Evolutionary conservation across 768 basidiomycete species (phyloP), one percentile per base, ranked within the genome.

Genomic region (Hebeloma cylindrosporum): DNA sequence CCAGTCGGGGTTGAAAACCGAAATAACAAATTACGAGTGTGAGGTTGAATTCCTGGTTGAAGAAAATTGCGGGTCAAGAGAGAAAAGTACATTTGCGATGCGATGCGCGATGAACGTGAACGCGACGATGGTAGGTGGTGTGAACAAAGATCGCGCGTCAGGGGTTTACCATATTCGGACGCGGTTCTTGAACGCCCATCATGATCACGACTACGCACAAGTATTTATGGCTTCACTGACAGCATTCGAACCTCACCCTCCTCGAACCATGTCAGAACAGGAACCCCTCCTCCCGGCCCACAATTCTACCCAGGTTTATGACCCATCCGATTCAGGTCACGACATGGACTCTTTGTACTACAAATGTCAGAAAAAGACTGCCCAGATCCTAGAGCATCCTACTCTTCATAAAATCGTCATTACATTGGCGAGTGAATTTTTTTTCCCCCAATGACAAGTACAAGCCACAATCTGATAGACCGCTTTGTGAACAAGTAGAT

Each of bases 351-450:
- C 22, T 45, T 50, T 28, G 9, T 45, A 52, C 32, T 36, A 26
- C 22, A 50, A 63, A 49, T 61, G 63, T 64, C 54, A 63, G 60
- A 46, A 55, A 53, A 54, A 64, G 38, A 67, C 73, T 3, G 79
- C 73, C 4, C 51, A 66, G 29, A 41, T 76, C 26, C 74, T 88
- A 25, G 82, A 86, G 52, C 76, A 74, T 42, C 60, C 57, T 22
- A 50, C 53, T 33, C 67, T 85, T 26, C 86, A 85, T 65, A 73
- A 70, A 48, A 58, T 72, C 34, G 71, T 88, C 53, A 74, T 87
- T 39, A 53, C 70, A 10, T 59, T 85, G 71, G 84, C 80, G 54
- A 47, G 80, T 70, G 7, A n/a, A n/a, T n/a, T n/a, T 27, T 18
- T 11, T 16, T 13, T 22, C 10, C 14, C n/a, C 9, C 20, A n/a